Evolutionary conservation across 305 asterid genomes (phyloP).

Genomic region (Solanum hybrid): DNA sequence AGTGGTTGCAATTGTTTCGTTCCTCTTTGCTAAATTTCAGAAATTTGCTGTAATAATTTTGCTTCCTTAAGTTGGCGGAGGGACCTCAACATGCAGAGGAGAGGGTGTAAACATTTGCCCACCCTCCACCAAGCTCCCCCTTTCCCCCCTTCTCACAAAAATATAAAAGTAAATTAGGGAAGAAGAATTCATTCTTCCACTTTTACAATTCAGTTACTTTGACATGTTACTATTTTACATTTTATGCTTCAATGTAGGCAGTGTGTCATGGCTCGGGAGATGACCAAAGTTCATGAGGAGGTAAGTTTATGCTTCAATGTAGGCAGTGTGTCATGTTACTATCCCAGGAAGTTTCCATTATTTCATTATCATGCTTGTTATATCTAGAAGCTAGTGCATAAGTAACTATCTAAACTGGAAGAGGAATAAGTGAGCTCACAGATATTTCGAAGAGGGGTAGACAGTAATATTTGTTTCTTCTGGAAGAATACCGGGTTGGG

Average conservation of each 20-base stretch:
- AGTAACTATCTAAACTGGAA: background rate
- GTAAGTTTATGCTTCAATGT: conserved; percentile 14
- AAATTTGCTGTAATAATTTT: background rate
- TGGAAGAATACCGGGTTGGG: background rate
- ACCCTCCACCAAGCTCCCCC: background rate
- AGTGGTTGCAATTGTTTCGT: background rate
- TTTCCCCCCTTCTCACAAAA: background rate
- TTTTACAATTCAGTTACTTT: conserved; percentile 3
- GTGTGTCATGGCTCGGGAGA: conserved; percentile 88
- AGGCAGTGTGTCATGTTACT: too few species aligned
- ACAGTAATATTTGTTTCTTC: background rate
- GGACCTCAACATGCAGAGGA: background rate
- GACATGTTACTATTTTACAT: conserved; percentile 1
- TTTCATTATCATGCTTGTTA: background rate
- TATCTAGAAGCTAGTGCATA: background rate
- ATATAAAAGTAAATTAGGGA: background rate
- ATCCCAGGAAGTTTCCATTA: background rate
- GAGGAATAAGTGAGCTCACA: background rate
- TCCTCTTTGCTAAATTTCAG: background rate
- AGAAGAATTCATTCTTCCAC: background rate
- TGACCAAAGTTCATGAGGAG: conserved; percentile 88
- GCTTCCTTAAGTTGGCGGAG: background rate
- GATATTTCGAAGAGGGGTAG: background rate
- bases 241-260: conserved; percentile 35
- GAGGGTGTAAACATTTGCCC: background rate